Base-by-base conservation (phyloP, 495 filamentous ascomycete species). In the Thermochaetoides thermophila region DNA sequence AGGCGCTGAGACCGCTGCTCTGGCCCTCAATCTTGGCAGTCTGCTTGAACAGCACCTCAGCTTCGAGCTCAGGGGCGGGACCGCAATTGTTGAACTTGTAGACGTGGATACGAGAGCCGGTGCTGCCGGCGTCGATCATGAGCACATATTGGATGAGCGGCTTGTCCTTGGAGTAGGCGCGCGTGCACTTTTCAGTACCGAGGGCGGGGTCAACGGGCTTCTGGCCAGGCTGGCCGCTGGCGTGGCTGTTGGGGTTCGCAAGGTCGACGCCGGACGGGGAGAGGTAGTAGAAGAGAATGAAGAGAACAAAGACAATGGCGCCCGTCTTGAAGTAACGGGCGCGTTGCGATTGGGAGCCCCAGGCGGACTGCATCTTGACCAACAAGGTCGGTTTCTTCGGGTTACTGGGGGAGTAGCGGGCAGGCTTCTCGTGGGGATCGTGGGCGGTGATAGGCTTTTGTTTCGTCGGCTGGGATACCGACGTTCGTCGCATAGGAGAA, bases 41-140 rank as follows among this genome's bases (percentile, higher is more conserved):
- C 74, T 80, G 77, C 62, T 91, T 73, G 54, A 97, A 97, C 14
- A 54, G 40, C 18, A 77, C 66, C 52, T 97, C 89, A 45, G 74
- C 63, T 52, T 97, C 89, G 12, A 97, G 69, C 60, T 96, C 89
- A n/a, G 89, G 89, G 14, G 86, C 85, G 22, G 78, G 54, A 32
- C 85, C 91, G 61, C 89, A 97, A 64, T 96, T 97, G 64, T 95
- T 97, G 72, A 97, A 97, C 39, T 78, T 77, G 63, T 95, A 97
- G 34, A 96, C 86, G 59, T 97, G 89, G 50, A 97, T 94, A 34
- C 89, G 81, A 39, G 89, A 96, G 37, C 89, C 89, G 25, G 87
- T 94, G 60, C 86, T 95, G 35, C 89, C 89, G 23, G 89, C 89
- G 64, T 97, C 89, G 49, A 97, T 84, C 89, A 97, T 96, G 43